Evolutionary conservation across 768 basidiomycete genomes (phyloP).

Genomic region (Pulveroboletus sp.): DNA sequence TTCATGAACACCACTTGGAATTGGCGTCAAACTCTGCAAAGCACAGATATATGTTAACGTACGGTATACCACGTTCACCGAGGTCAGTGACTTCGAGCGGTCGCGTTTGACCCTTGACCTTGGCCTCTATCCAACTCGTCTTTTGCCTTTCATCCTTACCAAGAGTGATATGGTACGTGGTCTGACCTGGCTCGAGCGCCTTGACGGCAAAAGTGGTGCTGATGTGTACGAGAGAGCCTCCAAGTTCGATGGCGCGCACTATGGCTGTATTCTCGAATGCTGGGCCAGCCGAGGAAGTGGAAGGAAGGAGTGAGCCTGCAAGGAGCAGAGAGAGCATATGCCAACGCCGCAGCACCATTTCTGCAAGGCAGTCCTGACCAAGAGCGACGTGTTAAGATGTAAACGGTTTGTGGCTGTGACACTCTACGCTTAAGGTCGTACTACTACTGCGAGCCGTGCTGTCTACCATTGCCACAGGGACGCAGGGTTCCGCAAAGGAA

Average conservation of each 20-base stretch:
- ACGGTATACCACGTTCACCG: constrained; percentile 49
- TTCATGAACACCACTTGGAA: constrained; percentile 42
- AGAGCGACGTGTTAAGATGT: constrained; percentile 18
- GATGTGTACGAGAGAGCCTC: constrained; percentile 82
- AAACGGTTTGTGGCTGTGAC: constrained; percentile 8
- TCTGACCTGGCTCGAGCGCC: constrained; percentile 56
- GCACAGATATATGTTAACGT: constrained; percentile 25
- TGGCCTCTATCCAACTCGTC: constrained; percentile 77
- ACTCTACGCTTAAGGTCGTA: background rate
- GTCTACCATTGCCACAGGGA: constrained; percentile 73
- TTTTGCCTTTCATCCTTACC: constrained; percentile 55
- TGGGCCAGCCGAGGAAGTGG: constrained; percentile 38
- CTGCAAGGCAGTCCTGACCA: constrained; percentile 29
- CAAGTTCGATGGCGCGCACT: constrained; percentile 85
- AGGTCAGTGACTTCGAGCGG: constrained; percentile 50
- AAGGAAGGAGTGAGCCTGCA: constrained; percentile 35
- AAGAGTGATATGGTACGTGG: constrained; percentile 65
- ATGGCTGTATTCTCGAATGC: constrained; percentile 87
- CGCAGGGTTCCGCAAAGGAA: constrained; percentile 68
- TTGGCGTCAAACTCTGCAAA: constrained; percentile 11
- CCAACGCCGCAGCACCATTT: constrained; percentile 39
- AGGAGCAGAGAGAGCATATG: constrained; percentile 47
- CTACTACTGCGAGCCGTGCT: background rate
- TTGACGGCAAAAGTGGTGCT: constrained; percentile 85
- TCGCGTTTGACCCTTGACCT: constrained; percentile 63